Evolutionary conservation across 2,329 filamentous ascomycete species (phyloP).

Genomic region (Curvularia hawaiiensis): DNA sequence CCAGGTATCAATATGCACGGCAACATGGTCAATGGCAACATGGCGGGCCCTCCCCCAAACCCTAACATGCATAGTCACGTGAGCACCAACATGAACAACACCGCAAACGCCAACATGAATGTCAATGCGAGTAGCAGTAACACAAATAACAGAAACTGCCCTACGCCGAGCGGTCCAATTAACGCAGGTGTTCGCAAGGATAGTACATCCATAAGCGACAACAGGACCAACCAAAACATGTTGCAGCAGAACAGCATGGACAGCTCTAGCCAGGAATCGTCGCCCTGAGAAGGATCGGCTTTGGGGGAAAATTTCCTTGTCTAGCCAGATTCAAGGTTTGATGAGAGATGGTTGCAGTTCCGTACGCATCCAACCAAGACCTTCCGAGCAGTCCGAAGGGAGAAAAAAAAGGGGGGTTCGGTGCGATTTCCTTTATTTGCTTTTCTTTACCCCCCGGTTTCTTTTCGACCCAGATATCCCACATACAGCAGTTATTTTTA

Average conservation of each 20-base stretch:
- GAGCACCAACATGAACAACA: constrained; percentile 12
- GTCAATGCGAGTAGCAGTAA: not conserved
- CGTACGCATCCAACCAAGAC: no score
- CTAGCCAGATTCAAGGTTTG: not conserved
- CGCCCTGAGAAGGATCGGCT: not conserved
- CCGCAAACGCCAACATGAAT: not conserved
- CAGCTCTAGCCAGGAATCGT: not conserved
- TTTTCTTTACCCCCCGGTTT: not conserved
- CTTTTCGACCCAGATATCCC: no score
- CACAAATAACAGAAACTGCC: constrained; percentile 17
- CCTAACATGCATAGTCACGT: constrained; percentile 15
- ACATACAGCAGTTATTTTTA: no score
- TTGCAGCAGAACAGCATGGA: not conserved
- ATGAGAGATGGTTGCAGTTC: no score
- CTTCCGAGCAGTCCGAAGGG: no score
- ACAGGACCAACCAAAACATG: constrained; percentile 21
- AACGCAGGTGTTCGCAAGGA: constrained; percentile 23
- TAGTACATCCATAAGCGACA: constrained; percentile 27
- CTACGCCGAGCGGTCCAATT: constrained; percentile 9
- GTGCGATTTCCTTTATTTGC: not conserved
- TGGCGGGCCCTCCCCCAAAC: constrained; percentile 4
- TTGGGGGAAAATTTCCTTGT: not conserved
- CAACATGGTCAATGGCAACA: constrained; percentile 12
- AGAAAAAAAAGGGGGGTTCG: no score
- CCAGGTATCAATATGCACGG: constrained; percentile 12